A percentile compares a stretch with the other conserved stretches of the same genome.
phyloP scores from a whole-genome alignment of 2,329 filamentous ascomycete genomes.

The Ambrosiella beaveri region DNA sequence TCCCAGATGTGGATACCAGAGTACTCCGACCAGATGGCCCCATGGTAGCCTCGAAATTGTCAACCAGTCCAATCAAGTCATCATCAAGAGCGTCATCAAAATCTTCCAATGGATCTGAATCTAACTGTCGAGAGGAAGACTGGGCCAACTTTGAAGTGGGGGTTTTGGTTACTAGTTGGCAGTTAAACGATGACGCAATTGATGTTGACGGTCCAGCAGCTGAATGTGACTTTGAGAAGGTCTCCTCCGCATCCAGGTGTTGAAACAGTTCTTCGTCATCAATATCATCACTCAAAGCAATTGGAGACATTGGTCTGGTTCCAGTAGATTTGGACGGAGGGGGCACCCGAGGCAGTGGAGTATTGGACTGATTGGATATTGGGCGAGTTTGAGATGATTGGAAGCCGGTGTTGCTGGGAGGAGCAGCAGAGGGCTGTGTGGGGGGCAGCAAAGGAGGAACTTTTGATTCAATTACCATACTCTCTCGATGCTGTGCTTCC shows the following conservation, averaged over 20 bases:
- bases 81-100: constrained; percentile 11
- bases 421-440: background rate
- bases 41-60: constrained; percentile 16
- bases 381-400: background rate
- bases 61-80: constrained; percentile 13
- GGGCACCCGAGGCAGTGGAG: background rate
- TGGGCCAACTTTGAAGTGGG: background rate
- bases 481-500: constrained; percentile 1
- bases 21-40: constrained; percentile 16
- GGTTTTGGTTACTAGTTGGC: background rate
- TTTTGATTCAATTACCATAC: constrained; percentile 5
- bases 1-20: constrained; percentile 1
- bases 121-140: background rate
- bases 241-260: constrained; percentile 2
- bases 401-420: background rate
- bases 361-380: background rate
- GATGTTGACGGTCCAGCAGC: background rate
- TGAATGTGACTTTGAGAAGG: background rate
- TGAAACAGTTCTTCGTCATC: constrained; percentile 10
- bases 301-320: background rate
- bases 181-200: background rate
- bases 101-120: constrained; percentile 11
- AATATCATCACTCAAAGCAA: constrained; percentile 8
- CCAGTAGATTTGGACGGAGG: background rate
- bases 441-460: background rate